Percentiles rank a stretch among this genome's conserved stretches.
These are phyloP conservation scores for Tolypocladium sp. DNA, from an alignment of 2,329 filamentous ascomycete species.

Conservation along the genomic window DNA sequence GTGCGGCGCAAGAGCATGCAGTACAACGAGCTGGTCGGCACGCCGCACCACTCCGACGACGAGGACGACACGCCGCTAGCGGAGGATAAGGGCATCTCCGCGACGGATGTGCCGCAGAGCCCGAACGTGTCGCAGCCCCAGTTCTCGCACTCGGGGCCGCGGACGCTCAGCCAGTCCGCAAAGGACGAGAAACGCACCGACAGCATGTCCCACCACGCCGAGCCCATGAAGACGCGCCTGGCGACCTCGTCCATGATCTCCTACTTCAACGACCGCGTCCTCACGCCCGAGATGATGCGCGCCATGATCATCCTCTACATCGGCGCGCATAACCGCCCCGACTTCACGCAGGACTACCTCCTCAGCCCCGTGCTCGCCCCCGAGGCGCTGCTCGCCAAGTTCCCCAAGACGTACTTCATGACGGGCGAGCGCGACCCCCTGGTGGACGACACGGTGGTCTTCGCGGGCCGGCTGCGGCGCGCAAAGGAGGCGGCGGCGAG, in stretches of 20 bases:
- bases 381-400: slow-evolving; percentile 70
- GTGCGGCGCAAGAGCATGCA: slow-evolving; percentile 80
- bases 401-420: slow-evolving; percentile 89
- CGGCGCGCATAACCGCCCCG: slow-evolving; percentile 83
- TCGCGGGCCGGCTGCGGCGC: slow-evolving; percentile 78
- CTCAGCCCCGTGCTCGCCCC: slow-evolving; percentile 86
- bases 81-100: slow-evolving; percentile 2
- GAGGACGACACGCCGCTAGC: slow-evolving; percentile 43
- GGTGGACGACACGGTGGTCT: slow-evolving; percentile 95
- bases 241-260: slow-evolving; percentile 97
- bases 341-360: slow-evolving; percentile 85
- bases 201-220: slow-evolving; percentile 39
- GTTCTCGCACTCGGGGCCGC: slow-evolving; percentile 39
- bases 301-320: slow-evolving; percentile 99
- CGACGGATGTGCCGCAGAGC: slow-evolving; percentile 11
- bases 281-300: slow-evolving; percentile 97
- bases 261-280: slow-evolving; percentile 91
- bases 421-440: slow-evolving; percentile 92
- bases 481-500: slow-evolving; percentile 51
- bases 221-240: slow-evolving; percentile 69
- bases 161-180: slow-evolving; percentile 12
- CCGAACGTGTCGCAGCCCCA: slow-evolving; percentile 31
- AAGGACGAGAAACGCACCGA: slow-evolving; percentile 8
- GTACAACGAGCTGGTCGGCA: slow-evolving; percentile 76
- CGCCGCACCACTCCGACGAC: slow-evolving; percentile 72